Base-by-base conservation (phyloP, 805 yeast genomes). In the Yarrowia sp. region DNA sequence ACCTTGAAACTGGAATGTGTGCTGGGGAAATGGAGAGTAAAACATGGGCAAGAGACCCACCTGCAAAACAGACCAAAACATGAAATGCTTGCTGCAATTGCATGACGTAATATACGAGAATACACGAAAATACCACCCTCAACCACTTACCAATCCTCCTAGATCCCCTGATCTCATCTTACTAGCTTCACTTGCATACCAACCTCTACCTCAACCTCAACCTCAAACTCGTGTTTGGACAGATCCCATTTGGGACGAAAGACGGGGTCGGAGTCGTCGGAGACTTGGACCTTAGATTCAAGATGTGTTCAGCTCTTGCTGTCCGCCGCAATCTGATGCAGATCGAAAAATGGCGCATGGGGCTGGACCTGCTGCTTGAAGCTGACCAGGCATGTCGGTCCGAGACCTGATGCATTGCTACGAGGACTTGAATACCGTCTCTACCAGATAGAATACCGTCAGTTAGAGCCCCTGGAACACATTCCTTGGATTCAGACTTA, bases 291-390 rank as follows among this genome's bases (percentile, higher is more conserved):
- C 57, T 50, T 50, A 15, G 31, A 32, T 39, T 48, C 53, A 39
- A 48, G 38, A 45, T 45, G 51, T 45, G 28, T 22, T 22, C 28
- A 45, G 17, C 17, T 28, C 35, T 44, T 10, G 51, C 51, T 15
- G 32, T 15, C 51, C 51, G 36, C 14, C 18, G 36, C 36, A 15
- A 45, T 7, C 51, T 31, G 38, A 48, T 17, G 55, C 55, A 50
- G 32, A 35, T 50, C 57, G 18, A 35, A 50, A 48, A 48, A 36
- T 50, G 57, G 57, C 57, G 42, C 57, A 50, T 17, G 22, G 51
- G 57, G 57, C 57, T 50, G 57, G 57, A 32, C 32, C 51, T 9
- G 28, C n/a, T 32, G 38, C 51, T 15, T 32, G 2, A 38, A 31
- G 10, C 10, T 5, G 36, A 8, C 8, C 17, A 22, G 28, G 28